Percentiles rank a stretch among this genome's conserved stretches.
phyloP scores from a whole-genome alignment of 306 rosid genomes.

The Myrica gale region DNA sequence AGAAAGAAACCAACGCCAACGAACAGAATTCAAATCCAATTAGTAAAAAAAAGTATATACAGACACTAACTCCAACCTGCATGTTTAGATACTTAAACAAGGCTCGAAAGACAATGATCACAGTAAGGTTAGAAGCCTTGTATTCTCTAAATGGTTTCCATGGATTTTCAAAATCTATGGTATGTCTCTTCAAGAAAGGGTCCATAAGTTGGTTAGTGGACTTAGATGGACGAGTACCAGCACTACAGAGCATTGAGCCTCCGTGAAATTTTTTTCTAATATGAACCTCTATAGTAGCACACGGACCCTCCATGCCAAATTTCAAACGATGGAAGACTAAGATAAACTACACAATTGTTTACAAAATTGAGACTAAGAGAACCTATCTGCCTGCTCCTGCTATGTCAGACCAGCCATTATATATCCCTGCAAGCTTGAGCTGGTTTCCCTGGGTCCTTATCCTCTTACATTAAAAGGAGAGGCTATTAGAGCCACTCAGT shows the following conservation, averaged over 20 bases:
- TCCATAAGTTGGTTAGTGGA: conserved; percentile 12
- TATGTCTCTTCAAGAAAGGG: conserved; percentile 9
- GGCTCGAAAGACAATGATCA: neutral
- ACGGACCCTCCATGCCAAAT: neutral
- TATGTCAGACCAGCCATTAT: neutral
- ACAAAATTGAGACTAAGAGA: neutral
- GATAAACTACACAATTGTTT: neutral
- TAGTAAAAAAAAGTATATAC: conserved; percentile 6
- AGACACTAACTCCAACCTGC: neutral
- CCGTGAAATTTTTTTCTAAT: neutral
- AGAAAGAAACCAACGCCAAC: neutral
- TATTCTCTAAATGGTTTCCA: neutral
- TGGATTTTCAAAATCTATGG: neutral
- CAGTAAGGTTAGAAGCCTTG: conserved; percentile 18
- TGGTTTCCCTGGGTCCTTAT: neutral
- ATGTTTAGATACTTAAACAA: neutral
- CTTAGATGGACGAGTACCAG: neutral
- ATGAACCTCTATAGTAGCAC: neutral
- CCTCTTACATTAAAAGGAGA: neutral
- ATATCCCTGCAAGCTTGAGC: neutral
- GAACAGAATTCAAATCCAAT: conserved; percentile 6
- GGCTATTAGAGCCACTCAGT: neutral
- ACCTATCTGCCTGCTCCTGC: neutral
- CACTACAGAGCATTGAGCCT: neutral
- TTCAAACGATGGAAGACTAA: neutral